Base-by-base conservation (phyloP, 768 basidiomycete species). In the Ramaria sp. region DNA sequence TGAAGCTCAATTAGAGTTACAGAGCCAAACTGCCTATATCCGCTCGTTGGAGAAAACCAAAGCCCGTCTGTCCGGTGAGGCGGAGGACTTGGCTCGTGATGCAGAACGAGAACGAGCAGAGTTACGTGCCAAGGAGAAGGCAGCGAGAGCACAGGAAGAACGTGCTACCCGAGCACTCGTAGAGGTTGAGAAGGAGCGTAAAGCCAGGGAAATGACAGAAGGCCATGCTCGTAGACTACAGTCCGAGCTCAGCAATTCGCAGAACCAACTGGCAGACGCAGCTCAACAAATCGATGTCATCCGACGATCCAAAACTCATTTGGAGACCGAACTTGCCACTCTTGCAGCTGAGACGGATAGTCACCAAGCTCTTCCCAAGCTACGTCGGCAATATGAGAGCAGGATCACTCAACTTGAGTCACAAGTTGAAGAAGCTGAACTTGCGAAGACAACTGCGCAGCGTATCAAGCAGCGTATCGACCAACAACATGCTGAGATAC, bases 21-120 rank as follows among this genome's bases (percentile, higher is more conserved):
- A 83, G 65, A 81, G 82, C 57, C 83, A 88, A 41, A 76, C 73
- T 5, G 73, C 75, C 1, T 83, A 91, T 60, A 87, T 94, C 59
- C 83, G 85, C 39, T 89, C 88, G n/a, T 72, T 95, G 25, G 87
- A 94, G 68, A 85, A 89, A 64, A 81, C 85, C 4, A 88, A 86
- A 65, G 67, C 72, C 27, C 77, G 88, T 1, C 71, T 92, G 47
- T 74, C 81, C 7, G 77, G 78, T 28, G 94, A 97, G 64, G 78
- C 83, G 3, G 93, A 96, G 64, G 94, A 97, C 65, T 68, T 88
- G 37, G 71, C 73, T 18, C 75, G 87, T 37, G 84, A 87, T 63
- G 82, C 80, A 22, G 87, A 89, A 63, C 73, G 73, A 51, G 88
- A 85, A 62, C 77, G 82, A 36, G 69, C 77, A 3, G 82, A 80